Evolutionary conservation across 257 asterid species (phyloP).

Genomic region (Solanum ossicruentum): DNA sequence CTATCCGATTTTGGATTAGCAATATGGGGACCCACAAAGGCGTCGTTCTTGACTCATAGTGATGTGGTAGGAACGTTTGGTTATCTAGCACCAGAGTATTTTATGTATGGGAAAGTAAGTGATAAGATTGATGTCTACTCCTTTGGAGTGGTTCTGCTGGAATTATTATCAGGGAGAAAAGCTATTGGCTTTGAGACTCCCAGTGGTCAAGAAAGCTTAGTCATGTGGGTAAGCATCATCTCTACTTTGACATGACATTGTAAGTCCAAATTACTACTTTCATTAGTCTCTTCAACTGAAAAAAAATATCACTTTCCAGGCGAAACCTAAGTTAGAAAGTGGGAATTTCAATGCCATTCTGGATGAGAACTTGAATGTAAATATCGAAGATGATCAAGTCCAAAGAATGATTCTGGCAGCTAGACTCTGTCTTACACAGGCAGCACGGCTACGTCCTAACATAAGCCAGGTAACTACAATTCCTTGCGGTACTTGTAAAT

Average conservation of each 20-base stretch:
- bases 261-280: not conserved
- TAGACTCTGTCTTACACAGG: constrained; percentile 64
- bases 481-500: not conserved
- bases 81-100: constrained; percentile 95
- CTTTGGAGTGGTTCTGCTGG: constrained; percentile 87
- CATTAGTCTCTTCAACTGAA: not conserved
- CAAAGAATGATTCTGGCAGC: constrained; percentile 71
- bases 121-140: constrained; percentile 92
- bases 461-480: constrained; percentile 44
- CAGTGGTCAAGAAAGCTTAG: constrained; percentile 70
- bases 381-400: constrained; percentile 38
- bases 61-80: constrained; percentile 97
- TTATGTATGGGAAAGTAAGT: constrained; percentile 92
- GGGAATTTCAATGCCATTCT: constrained; percentile 42
- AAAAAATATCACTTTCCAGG: constrained; percentile 20
- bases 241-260: not conserved
- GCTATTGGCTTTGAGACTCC: constrained; percentile 57
- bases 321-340: constrained; percentile 59
- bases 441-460: constrained; percentile 79
- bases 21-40: constrained; percentile 65
- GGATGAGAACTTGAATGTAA: constrained; percentile 48
- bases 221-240: constrained; percentile 72
- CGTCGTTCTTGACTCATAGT: constrained; percentile 48
- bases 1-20: constrained; percentile 90
- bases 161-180: constrained; percentile 75